Evolutionary conservation across 345 rosid species (phyloP).

Genomic region (Fremontodendron californicum): DNA sequence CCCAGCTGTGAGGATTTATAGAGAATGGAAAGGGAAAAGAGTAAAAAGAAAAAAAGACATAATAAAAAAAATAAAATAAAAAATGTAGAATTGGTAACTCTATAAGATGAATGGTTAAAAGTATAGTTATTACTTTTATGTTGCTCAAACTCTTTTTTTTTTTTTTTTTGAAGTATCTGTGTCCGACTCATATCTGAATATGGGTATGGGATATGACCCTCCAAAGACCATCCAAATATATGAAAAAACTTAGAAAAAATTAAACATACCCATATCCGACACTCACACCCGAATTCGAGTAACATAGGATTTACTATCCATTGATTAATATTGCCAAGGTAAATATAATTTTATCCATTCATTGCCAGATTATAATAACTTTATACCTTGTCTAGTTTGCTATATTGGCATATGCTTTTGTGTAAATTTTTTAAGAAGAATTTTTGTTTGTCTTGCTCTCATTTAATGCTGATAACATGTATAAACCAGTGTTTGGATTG

Average conservation of each 20-base stretch:
- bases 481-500: conserved; percentile 82
- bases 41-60: too few species aligned
- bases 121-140: background rate
- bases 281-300: too few species aligned
- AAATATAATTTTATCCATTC: background rate
- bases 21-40: background rate
- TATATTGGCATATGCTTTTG: background rate
- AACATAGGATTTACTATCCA: too few species aligned
- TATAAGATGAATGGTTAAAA: background rate
- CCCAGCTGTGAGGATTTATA: background rate
- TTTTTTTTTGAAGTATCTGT: too few species aligned
- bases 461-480: background rate
- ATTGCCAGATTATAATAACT: background rate
- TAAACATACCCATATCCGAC: too few species aligned
- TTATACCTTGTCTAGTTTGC: background rate
- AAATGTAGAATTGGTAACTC: background rate
- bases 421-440: background rate
- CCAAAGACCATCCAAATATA: too few species aligned
- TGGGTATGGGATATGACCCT: too few species aligned
- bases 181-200: too few species aligned
- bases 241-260: too few species aligned
- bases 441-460: background rate
- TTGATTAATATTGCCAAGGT: background rate
- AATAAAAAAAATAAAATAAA: too few species aligned
- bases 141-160: too few species aligned